phyloP scores from a whole-genome alignment of 1,284 basidiomycete genomes.

The Cystobasidium slooffiae region DNA sequence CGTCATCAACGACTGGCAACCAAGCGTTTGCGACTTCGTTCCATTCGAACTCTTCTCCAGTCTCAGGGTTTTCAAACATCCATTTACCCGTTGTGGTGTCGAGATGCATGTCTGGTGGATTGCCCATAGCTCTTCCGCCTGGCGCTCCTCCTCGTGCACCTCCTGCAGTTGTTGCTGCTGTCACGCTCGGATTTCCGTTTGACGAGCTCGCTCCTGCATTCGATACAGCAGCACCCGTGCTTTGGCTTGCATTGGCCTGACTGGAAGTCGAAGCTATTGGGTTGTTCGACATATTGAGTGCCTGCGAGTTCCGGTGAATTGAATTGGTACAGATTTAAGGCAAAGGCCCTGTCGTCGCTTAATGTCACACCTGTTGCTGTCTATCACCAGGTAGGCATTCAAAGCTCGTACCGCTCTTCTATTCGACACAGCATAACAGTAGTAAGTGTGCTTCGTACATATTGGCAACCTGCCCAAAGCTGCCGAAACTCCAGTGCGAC shows the following conservation, averaged over 20 bases:
- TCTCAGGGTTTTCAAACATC: slow-evolving; percentile 83
- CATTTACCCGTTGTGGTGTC: slow-evolving; percentile 76
- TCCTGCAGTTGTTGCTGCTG: background rate
- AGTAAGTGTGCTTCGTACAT: too few species aligned
- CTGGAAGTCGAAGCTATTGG: background rate
- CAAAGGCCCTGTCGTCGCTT: too few species aligned
- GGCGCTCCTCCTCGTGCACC: background rate
- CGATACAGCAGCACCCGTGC: background rate
- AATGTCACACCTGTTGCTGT: too few species aligned
- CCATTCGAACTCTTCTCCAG: slow-evolving; percentile 85
- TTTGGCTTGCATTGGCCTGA: background rate
- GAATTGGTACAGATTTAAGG: too few species aligned
- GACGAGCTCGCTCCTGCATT: background rate
- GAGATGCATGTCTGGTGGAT: slow-evolving; percentile 63
- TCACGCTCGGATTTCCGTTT: background rate
- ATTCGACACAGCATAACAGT: too few species aligned
- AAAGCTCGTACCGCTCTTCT: too few species aligned
- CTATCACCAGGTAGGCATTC: too few species aligned
- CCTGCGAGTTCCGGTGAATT: too few species aligned
- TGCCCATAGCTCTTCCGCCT: slow-evolving; percentile 13
- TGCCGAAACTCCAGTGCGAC: too few species aligned
- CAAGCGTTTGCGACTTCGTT: slow-evolving; percentile 72
- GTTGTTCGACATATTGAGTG: background rate
- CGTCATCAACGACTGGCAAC: slow-evolving; percentile 85
- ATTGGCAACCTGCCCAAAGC: too few species aligned